Evolutionary conservation across 495 filamentous ascomycete species (phyloP).

Genomic region (Jackrogersella multiformis): DNA sequence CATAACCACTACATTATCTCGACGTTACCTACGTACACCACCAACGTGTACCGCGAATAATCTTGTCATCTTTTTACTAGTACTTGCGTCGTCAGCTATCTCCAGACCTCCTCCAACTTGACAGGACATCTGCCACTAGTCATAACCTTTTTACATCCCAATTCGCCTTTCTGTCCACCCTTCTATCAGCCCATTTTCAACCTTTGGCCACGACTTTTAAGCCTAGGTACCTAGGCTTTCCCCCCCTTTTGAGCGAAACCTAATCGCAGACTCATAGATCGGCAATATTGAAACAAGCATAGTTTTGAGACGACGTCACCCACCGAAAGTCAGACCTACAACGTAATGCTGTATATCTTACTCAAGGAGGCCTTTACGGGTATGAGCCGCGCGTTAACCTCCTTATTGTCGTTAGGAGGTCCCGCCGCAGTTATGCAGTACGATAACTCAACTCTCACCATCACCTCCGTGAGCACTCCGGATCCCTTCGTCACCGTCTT

Average conservation of each 20-base stretch:
- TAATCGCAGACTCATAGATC: slow-evolving; percentile 30
- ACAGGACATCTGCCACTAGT: slow-evolving; percentile 4
- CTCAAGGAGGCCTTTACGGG: slow-evolving; percentile 32
- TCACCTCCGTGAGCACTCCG: slow-evolving; percentile 44
- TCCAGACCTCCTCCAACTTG: background rate
- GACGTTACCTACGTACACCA: background rate
- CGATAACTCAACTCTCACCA: slow-evolving; percentile 44
- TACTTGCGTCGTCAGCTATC: slow-evolving; percentile 14
- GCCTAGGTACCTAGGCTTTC: too few relatives aligned
- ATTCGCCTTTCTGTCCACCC: background rate
- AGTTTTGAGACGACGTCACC: slow-evolving; percentile 27
- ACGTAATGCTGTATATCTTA: slow-evolving; percentile 35
- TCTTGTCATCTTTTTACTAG: slow-evolving; percentile 2
- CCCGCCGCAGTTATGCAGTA: slow-evolving; percentile 37
- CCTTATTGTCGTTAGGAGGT: slow-evolving; percentile 30
- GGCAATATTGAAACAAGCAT: slow-evolving; percentile 33
- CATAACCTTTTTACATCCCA: slow-evolving; percentile 30
- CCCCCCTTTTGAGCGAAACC: slow-evolving; percentile 5
- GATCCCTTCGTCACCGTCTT: slow-evolving; percentile 45
- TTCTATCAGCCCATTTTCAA: background rate
- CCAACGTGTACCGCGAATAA: background rate
- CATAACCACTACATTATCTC: slow-evolving; percentile 7
- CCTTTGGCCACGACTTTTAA: slow-evolving; percentile 13
- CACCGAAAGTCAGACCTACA: slow-evolving; percentile 5
- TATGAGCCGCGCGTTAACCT: slow-evolving; percentile 36